phyloP scores from a whole-genome alignment of 805 yeast genomes.

The Candida ponderosae region DNA sequence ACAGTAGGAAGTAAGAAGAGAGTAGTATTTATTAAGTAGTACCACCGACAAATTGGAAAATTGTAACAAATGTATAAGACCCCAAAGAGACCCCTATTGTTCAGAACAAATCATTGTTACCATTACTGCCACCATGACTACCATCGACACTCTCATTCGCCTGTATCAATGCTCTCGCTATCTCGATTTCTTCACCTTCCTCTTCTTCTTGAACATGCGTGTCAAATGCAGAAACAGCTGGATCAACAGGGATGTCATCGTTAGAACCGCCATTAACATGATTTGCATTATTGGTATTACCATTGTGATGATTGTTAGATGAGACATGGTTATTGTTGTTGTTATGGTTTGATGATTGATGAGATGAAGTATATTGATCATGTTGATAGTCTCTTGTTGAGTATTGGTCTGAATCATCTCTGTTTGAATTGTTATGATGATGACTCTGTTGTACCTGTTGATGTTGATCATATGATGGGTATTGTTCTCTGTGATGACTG shows the following conservation, averaged over 20 bases:
- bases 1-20: no score
- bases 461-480: conserved; percentile 11
- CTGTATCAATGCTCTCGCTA: conserved; percentile 58
- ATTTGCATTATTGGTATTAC: not conserved
- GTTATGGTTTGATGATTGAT: conserved; percentile 7
- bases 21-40: no score
- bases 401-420: not conserved
- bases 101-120: not conserved
- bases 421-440: conserved; percentile 1
- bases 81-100: not conserved
- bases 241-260: conserved; percentile 46
- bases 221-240: conserved; percentile 45
- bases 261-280: conserved; percentile 4
- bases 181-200: conserved; percentile 48
- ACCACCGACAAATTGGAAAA: no score
- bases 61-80: not conserved
- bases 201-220: conserved; percentile 27
- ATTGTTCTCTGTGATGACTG: conserved; percentile 13
- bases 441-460: conserved; percentile 12
- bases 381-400: conserved; percentile 3
- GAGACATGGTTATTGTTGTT: conserved; percentile 1
- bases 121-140: conserved; percentile 3
- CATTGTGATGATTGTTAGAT: conserved; percentile 1
- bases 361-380: conserved; percentile 2
- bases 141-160: conserved; percentile 36